Percentiles rank a stretch among this genome's conserved stretches.
phyloP scores from a whole-genome alignment of 495 filamentous ascomycete species.

The Pyrenopolyporus hunteri region DNA sequence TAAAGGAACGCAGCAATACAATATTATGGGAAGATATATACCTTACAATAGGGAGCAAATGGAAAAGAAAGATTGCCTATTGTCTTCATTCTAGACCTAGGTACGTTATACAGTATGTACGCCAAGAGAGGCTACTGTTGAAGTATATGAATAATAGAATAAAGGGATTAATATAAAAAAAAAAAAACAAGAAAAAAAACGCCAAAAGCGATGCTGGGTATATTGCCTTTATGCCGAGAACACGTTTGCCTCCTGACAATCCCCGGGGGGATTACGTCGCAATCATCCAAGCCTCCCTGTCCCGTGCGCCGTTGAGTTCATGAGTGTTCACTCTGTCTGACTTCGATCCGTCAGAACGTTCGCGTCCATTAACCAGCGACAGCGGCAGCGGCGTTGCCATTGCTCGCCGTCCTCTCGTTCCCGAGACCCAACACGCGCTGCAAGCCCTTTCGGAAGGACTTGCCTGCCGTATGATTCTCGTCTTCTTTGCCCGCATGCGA shows the following conservation, averaged over 20 bases:
- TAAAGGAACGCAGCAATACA: no score
- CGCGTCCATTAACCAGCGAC: not conserved
- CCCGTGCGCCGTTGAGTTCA: not conserved
- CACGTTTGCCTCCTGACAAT: not conserved
- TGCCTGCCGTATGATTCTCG: constrained; percentile 51
- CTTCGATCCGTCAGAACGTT: not conserved
- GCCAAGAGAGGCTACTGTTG: not conserved
- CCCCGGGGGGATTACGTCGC: not conserved
- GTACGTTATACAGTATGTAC: not conserved
- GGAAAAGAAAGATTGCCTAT: not conserved
- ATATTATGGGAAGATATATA: not conserved
- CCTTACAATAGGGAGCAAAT: not conserved
- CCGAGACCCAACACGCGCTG: constrained; percentile 50
- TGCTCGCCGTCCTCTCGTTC: constrained; percentile 28
- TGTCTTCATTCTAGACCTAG: not conserved
- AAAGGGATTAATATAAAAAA: no score
- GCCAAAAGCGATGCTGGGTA: constrained; percentile 26
- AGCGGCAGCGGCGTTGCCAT: constrained; percentile 3
- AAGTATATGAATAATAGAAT: constrained; percentile 2
- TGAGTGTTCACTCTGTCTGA: not conserved
- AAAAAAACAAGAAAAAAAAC: constrained; percentile 20
- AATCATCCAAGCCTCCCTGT: not conserved
- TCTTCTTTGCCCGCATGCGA: constrained; percentile 54
- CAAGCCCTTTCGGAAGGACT: constrained; percentile 49
- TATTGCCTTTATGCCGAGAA: constrained; percentile 1